Evolutionary conservation across 139 green algal genomes (phyloP), one percentile per base, ranked within the genome.

Genomic region (Chlamydomonas asymmetrica): DNA sequence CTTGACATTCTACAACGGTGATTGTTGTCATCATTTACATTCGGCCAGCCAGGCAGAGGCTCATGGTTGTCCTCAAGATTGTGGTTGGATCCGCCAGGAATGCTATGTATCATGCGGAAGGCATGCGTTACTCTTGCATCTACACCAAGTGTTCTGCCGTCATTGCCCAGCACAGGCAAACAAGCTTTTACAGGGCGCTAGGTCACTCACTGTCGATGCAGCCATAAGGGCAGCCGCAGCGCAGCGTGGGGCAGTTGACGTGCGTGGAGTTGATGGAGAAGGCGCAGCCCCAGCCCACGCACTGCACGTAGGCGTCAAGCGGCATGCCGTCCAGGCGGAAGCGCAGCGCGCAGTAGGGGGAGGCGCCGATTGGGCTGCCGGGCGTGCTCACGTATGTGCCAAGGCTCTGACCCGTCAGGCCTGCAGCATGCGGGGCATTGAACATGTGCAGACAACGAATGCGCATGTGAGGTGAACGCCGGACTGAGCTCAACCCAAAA

Each of bases 271-370:
- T 32, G 31, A 45, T 40, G 1, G 63, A 23, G 45, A 80, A 80
- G 16, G 31, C 9, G 52, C 74, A 80, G 41, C 38, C 64, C 74
- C 74, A 80, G 64, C 74, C 74, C 35, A 64, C 63, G 64, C 74
- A 80, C 20, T 60, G 29, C 29, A 75, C 74, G 25, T 31, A 18
- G 32, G 63, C 50, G 41, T 65, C 56, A 6, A 38, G 74, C 56
- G 65, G 56, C 65, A 75, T 79, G 73, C 73, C 73, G 1, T 48
- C 22, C 45, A 79, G 61, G 23, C 50, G 49, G 74, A 80, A 74
- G 22, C n/a, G 31, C 56, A 80, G 38, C 20, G 8, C 25, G 66
- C 74, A 80, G 54, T 59, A 80, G 32, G 74, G 74, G 4, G 63
- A 62, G 37, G 43, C 29, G 52, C 57, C 57, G 2, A 73, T 54